Percentiles rank a stretch among this genome's conserved stretches.
phyloP scores from a whole-genome alignment of 164 flowering plant species.

The Santalum album region DNA sequence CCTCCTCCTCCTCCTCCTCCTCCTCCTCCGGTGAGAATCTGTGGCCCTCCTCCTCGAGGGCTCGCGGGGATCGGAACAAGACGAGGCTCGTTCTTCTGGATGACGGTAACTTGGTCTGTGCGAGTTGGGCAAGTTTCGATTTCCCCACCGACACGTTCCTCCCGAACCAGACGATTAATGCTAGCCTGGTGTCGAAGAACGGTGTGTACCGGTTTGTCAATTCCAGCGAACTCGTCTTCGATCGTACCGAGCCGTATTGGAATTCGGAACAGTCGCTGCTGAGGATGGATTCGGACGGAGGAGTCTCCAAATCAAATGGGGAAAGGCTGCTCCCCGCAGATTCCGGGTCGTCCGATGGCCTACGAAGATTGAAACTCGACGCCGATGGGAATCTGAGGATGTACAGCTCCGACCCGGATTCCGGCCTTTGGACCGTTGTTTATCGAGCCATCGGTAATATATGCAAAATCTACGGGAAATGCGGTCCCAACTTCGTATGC shows the following conservation, averaged over 20 bases:
- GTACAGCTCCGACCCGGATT: constrained; percentile 27
- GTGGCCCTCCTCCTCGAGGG: constrained; percentile 12
- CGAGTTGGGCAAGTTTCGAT: constrained; percentile 42
- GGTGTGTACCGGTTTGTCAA: constrained; percentile 27
- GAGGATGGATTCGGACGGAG: constrained; percentile 24
- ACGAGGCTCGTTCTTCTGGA: constrained; percentile 26
- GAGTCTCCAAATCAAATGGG: constrained; percentile 10
- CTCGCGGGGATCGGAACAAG: too few relatives aligned
- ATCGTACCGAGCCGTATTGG: constrained; percentile 29
- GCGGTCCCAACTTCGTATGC: constrained; percentile 52
- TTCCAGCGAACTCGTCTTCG: constrained; percentile 18
- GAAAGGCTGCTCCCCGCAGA: constrained; percentile 24
- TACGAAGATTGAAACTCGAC: constrained; percentile 41
- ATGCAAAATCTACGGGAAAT: constrained; percentile 42
- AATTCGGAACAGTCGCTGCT: constrained; percentile 3
- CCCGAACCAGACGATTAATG: constrained; percentile 31
- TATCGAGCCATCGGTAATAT: constrained; percentile 43
- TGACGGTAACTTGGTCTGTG: constrained; percentile 36
- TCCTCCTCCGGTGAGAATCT: not conserved
- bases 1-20: not conserved
- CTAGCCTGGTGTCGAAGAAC: constrained; percentile 24
- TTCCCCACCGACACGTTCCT: constrained; percentile 47
- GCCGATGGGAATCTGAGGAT: constrained; percentile 55
- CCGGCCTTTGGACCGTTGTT: constrained; percentile 29
- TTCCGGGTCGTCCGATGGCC: constrained; percentile 10